Evolutionary conservation across 1,284 basidiomycete species (phyloP), one percentile per base, ranked within the genome.

Genomic region (Coriolopsis trogii): DNA sequence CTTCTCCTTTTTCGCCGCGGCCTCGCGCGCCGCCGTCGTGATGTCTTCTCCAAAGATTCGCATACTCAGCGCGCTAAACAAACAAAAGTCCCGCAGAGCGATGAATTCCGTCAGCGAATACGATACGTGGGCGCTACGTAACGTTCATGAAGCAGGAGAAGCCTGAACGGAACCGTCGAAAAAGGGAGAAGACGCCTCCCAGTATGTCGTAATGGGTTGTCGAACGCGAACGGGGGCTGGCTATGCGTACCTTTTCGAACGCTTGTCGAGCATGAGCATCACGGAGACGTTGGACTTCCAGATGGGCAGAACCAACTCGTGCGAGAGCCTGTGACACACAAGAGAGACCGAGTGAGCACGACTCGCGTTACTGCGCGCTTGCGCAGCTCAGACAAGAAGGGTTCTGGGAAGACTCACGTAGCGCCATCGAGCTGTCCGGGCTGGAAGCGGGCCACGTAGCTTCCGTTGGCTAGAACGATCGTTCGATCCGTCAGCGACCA

Each of bases 251-350:
- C 87, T 91, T 73, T 97, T 97, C 29, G 93, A 91, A 63, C 89
- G 89, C 71, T 97, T 98, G 71, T 97, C 93, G 53, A 96, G 85
- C 90, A 98, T 94, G 50, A 97, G 76, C 4, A 88, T 85, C 51
- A 95, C 70, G 2, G 91, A 94, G 15, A 86, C 82, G 56, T 86
- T 88, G 1, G 92, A 93, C 71, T 91, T 93, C 95, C 95, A 98
- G 44, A 97, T 80, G 0, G 95, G 94, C 16, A 97, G 73, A 20
- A 88, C 71, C 24, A 97, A 75, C 40, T 93, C 86, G 61, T 91
- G 84, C 13, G 80, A 74, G 34, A 94, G 75, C 13, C 89, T 93
- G 55, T 7, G 53, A 20, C 29, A 31, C 20, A 34, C 24, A 39
- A 6, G 10, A 3, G 54, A 29, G 55, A 44, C 49, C 57, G 23